A percentile compares a stretch with the other conserved stretches of the same genome.
Conservation (phyloP, 768 basidiomycete genomes). For the Mycena galericulata region DNA sequence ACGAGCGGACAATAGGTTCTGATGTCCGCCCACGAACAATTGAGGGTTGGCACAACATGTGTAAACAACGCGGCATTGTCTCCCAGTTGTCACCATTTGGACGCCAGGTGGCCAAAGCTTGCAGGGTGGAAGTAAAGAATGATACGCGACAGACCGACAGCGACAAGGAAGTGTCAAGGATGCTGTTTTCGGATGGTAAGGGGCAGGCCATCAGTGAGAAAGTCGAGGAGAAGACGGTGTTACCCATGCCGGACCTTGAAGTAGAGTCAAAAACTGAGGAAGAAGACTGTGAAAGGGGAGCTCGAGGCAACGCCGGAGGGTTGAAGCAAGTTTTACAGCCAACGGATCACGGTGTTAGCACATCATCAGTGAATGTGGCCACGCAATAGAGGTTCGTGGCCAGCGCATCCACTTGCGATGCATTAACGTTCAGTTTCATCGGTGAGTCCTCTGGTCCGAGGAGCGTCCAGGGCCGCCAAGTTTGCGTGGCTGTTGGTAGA, state of each 20-base stretch:
- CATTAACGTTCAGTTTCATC: not conserved
- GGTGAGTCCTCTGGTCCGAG: too few relatives aligned
- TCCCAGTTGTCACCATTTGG: not conserved
- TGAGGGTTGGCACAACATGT: not conserved
- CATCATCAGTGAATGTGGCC: not conserved
- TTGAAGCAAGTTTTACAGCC: conserved; percentile 14
- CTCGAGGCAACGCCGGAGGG: not conserved
- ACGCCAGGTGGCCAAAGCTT: not conserved
- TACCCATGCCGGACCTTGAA: too few relatives aligned
- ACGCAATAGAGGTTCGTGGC: not conserved
- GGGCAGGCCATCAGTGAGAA: too few relatives aligned
- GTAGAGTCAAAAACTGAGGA: too few relatives aligned
- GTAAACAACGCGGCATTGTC: not conserved
- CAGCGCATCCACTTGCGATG: not conserved
- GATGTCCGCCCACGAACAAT: conserved; percentile 6
- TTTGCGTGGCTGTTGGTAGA: too few relatives aligned
- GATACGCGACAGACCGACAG: not conserved
- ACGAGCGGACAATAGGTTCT: not conserved
- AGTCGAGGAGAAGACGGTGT: too few relatives aligned
- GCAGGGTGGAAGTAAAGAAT: not conserved
- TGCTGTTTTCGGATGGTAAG: too few relatives aligned
- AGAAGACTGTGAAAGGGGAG: not conserved
- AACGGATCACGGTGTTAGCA: conserved; percentile 13
- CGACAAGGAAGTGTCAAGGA: too few relatives aligned
- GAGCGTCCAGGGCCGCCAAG: too few relatives aligned